Base-by-base conservation (phyloP, 306 rosid species). In the Rubus idaeus region DNA sequence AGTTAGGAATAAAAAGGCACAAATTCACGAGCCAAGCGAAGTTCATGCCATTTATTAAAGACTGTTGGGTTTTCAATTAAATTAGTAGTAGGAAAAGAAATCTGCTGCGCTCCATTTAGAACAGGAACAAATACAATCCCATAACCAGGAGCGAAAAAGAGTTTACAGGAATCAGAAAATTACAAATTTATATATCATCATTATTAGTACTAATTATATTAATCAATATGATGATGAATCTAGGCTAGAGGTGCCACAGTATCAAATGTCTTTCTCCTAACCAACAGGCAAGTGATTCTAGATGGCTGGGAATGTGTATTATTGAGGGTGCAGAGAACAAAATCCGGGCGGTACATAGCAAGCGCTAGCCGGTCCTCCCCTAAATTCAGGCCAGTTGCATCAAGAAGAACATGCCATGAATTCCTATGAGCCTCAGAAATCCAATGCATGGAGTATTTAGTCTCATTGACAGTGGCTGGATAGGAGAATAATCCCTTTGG, bases 401-500 rank as follows among this genome's bases (percentile, higher is more conserved):
- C 86, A 60, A 83, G 70, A 39, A 83, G 75, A 58, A 83, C 86
- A 64, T 79, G 86, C 86, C 86, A 83, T 5, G 81, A 75, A 55
- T 83, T 83, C 56, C 86, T 68, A 12, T 79, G 86, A 12, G 86
- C 86, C 76, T 83, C 81, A 1, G 86, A 83, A 12, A 83, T 75
- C 86, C 86, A 83, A 71, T 83, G 81, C 78, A 75, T 55, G 37
- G 83, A 83, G 55, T 71, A 65, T 46, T 45, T 75, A 6, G 50
- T 26, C 55, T 70, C 68, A 20, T 79, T 75, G 42, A 75, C 71
- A 2, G 30, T 75, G 39, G 83, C 83, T 11, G 81, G 78, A 66
- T 83, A 79, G 2, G 86, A 70, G 45, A 83, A 83, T 5, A 83
- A 67, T 11, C 86, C 78, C 70, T 75, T 79, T 9, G 80, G 83